phyloP scores from a whole-genome alignment of 805 yeast species.

The Candida boidinii region DNA sequence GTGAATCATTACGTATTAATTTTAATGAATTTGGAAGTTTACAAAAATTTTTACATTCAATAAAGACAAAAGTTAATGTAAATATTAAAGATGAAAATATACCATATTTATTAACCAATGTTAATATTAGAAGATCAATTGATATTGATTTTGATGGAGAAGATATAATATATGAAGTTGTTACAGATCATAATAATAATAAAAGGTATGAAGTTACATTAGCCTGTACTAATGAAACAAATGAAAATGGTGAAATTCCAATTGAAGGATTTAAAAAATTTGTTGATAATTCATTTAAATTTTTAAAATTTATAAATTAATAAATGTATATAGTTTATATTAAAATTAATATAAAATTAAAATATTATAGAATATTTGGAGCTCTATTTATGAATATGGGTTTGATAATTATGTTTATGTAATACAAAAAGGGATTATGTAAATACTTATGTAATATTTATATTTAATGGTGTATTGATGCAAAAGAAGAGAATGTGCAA shows the following conservation, averaged over 20 bases:
- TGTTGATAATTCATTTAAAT: constrained; percentile 3
- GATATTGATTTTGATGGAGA: constrained; percentile 19
- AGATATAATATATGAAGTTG: constrained; percentile 19
- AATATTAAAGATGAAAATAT: constrained; percentile 2
- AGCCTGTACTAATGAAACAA: constrained; percentile 4
- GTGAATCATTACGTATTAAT: too few species aligned
- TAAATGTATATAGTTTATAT: background rate
- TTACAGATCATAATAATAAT: constrained; percentile 16
- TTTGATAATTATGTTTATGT: too few species aligned
- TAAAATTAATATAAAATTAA: too few species aligned
- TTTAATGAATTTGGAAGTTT: too few species aligned
- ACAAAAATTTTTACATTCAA: too few species aligned
- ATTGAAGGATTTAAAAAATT: constrained; percentile 7
- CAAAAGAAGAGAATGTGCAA: too few species aligned
- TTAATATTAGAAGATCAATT: constrained; percentile 16
- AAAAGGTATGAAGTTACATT: constrained; percentile 16
- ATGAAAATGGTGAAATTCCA: constrained; percentile 5
- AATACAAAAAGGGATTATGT: too few species aligned
- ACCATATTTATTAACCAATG: constrained; percentile 13
- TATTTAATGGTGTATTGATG: too few species aligned
- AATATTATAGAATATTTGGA: too few species aligned
- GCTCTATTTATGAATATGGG: too few species aligned
- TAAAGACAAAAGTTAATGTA: constrained; percentile 1
- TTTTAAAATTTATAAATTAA: constrained; percentile 1
- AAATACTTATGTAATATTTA: too few species aligned